Percentiles rank a stretch among this genome's conserved stretches.
phyloP scores from a whole-genome alignment of 345 rosid species.

The Bruguiera gymnorhiza region DNA sequence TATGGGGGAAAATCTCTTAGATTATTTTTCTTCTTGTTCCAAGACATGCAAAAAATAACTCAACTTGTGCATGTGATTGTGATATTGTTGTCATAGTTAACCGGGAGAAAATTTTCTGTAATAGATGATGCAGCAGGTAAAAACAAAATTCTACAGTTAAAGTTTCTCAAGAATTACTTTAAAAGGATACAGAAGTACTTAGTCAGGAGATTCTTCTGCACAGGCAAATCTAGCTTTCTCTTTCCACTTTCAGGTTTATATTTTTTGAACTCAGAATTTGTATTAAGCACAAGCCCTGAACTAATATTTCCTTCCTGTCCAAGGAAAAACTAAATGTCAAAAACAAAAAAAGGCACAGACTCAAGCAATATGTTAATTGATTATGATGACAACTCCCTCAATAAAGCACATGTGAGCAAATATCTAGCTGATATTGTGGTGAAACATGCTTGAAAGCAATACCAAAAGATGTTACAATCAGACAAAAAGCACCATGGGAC shows the following conservation, averaged over 20 bases:
- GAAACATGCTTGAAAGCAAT: too few species aligned
- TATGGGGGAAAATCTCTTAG: neutral
- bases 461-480: too few species aligned
- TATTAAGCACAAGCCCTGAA: conserved; percentile 29
- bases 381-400: neutral
- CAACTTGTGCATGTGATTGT: neutral
- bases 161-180: conserved; percentile 15
- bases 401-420: too few species aligned
- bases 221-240: conserved; percentile 82
- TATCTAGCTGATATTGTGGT: too few species aligned
- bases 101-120: neutral
- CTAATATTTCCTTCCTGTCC: conserved; percentile 45
- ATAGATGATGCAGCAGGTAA: neutral
- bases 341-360: neutral
- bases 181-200: conserved; percentile 90
- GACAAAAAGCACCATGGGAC: too few species aligned
- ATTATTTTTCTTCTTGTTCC: neutral
- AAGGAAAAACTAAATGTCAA: conserved; percentile 8
- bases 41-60: neutral
- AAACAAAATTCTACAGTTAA: neutral
- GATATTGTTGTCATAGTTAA: neutral
- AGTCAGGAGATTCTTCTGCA: conserved; percentile 89
- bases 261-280: conserved; percentile 29
- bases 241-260: conserved; percentile 49
- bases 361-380: neutral